These are phyloP conservation scores for Coelastrella sp. DNA, from an alignment of 139 green algal genomes.

Conservation along the genomic window DNA sequence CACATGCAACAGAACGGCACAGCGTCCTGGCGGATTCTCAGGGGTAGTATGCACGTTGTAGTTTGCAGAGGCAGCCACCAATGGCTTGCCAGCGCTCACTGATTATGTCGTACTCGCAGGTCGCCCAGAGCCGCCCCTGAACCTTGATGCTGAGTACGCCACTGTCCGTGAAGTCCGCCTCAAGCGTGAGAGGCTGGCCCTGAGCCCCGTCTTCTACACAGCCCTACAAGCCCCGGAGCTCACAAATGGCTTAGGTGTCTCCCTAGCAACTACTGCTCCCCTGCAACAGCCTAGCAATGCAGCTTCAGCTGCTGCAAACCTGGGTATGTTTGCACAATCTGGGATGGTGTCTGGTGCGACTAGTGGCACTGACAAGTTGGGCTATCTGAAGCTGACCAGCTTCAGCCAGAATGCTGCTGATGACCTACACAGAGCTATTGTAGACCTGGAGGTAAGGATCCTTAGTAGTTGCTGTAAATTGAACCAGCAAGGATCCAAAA, in stretches of 20 bases:
- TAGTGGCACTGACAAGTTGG: slow-evolving; percentile 46
- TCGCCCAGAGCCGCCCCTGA: slow-evolving; percentile 4
- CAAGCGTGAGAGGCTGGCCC: slow-evolving; percentile 77
- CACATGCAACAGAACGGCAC: too few relatives aligned
- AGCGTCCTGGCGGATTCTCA: too few relatives aligned
- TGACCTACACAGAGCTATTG: slow-evolving; percentile 85
- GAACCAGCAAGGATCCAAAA: too few relatives aligned
- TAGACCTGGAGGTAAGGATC: slow-evolving; percentile 70
- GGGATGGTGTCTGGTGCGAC: not conserved
- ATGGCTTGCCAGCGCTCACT: too few relatives aligned
- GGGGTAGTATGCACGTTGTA: too few relatives aligned
- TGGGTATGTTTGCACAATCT: slow-evolving; percentile 5
- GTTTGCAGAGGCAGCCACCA: too few relatives aligned
- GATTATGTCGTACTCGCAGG: slow-evolving; percentile 3
- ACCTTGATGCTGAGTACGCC: not conserved
- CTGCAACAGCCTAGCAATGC: not conserved
- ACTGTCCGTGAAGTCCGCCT: slow-evolving; percentile 25
- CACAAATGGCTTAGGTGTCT: not conserved
- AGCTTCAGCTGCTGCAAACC: not conserved
- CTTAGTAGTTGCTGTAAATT: not conserved
- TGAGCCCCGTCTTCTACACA: slow-evolving; percentile 85
- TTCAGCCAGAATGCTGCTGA: slow-evolving; percentile 86
- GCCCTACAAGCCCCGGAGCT: slow-evolving; percentile 44
- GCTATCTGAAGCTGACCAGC: slow-evolving; percentile 90
- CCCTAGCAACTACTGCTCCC: not conserved